These are phyloP conservation scores for Aspergillus pseudoterreus DNA, from an alignment of 2,329 filamentous ascomycete genomes.

Conservation along the genomic window DNA sequence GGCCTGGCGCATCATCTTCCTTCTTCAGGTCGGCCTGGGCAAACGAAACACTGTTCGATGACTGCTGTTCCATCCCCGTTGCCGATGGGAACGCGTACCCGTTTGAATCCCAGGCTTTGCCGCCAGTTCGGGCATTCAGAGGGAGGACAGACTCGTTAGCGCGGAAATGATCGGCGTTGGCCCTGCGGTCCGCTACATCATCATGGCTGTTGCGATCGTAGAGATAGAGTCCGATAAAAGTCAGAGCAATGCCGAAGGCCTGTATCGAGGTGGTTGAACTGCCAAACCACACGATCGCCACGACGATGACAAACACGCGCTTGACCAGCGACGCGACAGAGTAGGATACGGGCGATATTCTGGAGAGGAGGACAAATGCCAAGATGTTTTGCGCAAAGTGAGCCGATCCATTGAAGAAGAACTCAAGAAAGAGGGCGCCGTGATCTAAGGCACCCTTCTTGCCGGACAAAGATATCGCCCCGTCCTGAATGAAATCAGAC, in stretches of 20 bases:
- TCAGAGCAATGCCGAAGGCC: constrained; percentile 78
- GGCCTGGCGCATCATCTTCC: constrained; percentile 45
- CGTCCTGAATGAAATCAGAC: constrained; percentile 74
- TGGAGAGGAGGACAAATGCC: constrained; percentile 85
- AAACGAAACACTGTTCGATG: constrained; percentile 14
- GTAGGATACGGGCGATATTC: constrained; percentile 95
- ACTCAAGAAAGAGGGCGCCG: constrained; percentile 67
- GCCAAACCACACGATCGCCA: constrained; percentile 94
- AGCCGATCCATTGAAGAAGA: constrained; percentile 93
- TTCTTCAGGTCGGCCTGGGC: constrained; percentile 34
- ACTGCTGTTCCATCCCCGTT: constrained; percentile 18
- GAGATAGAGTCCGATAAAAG: constrained; percentile 87
- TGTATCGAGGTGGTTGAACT: constrained; percentile 81
- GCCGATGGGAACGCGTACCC: constrained; percentile 32
- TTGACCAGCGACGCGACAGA: constrained; percentile 95
- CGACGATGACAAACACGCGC: constrained; percentile 91
- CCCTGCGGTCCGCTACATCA: constrained; percentile 80
- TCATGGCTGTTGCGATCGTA: constrained; percentile 91
- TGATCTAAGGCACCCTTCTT: constrained; percentile 70
- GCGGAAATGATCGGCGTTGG: constrained; percentile 61
- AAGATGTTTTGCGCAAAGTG: constrained; percentile 97
- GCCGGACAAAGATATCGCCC: constrained; percentile 71
- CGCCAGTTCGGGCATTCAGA: constrained; percentile 45
- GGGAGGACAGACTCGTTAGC: constrained; percentile 64
- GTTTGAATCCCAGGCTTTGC: constrained; percentile 35